Conservation (phyloP, 345 rosid genomes). For the Eucalyptus lansdowneana region DNA sequence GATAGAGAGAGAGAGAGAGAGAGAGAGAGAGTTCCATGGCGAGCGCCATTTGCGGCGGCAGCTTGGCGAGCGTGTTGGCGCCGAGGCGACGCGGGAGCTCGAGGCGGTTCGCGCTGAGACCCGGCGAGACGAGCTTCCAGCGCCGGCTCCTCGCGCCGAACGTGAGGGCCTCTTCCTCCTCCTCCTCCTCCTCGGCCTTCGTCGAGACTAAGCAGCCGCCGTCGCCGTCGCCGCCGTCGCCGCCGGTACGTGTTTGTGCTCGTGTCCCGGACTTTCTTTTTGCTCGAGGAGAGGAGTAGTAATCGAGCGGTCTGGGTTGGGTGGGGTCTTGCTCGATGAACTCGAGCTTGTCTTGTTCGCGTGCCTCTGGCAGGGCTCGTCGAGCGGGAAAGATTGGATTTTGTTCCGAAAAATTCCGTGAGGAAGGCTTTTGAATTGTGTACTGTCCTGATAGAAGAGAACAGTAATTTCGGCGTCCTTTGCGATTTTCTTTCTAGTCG, state of each 20-base stretch:
- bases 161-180: conserved; percentile 21
- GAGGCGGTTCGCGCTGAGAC: not conserved
- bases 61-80: not conserved
- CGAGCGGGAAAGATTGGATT: not conserved
- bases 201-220: conserved; percentile 22
- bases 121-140: not conserved
- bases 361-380: not conserved
- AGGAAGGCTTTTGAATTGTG: not conserved
- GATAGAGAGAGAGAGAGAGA: too few relatives aligned
- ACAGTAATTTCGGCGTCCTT: not conserved
- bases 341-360: not conserved
- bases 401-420: not conserved
- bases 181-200: conserved; percentile 26
- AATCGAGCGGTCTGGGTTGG: not conserved
- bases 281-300: not conserved
- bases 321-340: not conserved
- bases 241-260: not conserved
- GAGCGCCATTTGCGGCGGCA: not conserved
- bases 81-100: not conserved
- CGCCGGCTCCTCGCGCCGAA: not conserved
- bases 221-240: not conserved
- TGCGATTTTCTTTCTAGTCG: not conserved
- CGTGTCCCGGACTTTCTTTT: not conserved
- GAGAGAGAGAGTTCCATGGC: not conserved
- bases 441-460: not conserved